phyloP scores from a whole-genome alignment of 2,329 filamentous ascomycete genomes.

The Hymenoscyphus fraxineus region DNA sequence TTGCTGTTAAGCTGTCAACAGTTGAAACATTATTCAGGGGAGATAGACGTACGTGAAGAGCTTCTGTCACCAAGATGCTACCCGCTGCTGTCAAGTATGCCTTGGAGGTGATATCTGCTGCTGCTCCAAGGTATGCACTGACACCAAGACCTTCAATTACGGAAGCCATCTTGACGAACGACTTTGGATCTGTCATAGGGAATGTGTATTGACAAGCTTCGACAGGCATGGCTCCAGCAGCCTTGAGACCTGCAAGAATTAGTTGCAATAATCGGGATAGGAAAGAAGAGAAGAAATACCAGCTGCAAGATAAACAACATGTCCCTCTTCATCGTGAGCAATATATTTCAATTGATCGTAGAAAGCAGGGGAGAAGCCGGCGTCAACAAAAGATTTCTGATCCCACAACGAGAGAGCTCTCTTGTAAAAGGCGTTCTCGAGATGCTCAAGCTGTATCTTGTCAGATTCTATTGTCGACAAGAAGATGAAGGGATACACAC shows the following conservation, averaged over 20 bases:
- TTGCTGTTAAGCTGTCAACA: conserved; percentile 33
- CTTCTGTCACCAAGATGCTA: conserved; percentile 62
- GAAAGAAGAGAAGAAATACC: conserved; percentile 3
- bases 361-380: conserved; percentile 48
- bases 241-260: conserved; percentile 35
- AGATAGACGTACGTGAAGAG: conserved; percentile 46
- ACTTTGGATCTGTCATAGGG: conserved; percentile 43
- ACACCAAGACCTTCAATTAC: conserved; percentile 57
- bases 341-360: conserved; percentile 57
- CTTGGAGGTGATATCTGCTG: conserved; percentile 53
- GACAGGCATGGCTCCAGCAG: conserved; percentile 51
- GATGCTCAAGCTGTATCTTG: conserved; percentile 44
- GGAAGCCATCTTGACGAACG: conserved; percentile 51
- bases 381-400: conserved; percentile 46
- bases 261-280: background rate
- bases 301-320: conserved; percentile 54
- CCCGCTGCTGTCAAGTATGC: conserved; percentile 59
- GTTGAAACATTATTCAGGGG: background rate
- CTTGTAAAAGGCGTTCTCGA: conserved; percentile 62
- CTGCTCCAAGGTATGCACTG: conserved; percentile 60
- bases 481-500: conserved; percentile 8
- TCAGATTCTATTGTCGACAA: conserved; percentile 8
- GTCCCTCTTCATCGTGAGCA: conserved; percentile 52
- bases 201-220: conserved; percentile 55
- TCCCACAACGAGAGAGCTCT: conserved; percentile 56